These are phyloP conservation scores for Solanum hybrid DNA, from an alignment of 305 asterid species.

Conservation along the genomic window DNA sequence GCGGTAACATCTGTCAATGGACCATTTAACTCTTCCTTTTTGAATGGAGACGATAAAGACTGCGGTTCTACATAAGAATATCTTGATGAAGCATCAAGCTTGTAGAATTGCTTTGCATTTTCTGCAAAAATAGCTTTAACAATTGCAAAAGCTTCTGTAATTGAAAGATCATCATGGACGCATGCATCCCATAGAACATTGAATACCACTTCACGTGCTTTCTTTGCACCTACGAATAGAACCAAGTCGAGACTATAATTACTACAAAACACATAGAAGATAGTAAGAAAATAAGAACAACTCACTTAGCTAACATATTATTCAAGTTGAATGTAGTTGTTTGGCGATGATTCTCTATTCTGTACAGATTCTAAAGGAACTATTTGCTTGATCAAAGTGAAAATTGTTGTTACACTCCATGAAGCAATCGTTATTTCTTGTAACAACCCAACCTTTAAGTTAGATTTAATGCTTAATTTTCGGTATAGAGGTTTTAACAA, in stretches of 20 bases:
- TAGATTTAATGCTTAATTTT: neutral
- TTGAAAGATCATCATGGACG: too few species aligned
- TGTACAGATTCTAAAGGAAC: neutral
- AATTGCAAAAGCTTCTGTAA: too few species aligned
- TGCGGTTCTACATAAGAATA: too few species aligned
- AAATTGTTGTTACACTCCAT: neutral
- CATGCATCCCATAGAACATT: conserved; percentile 16
- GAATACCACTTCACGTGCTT: conserved; percentile 63
- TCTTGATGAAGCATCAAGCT: too few species aligned
- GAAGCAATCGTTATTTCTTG: neutral
- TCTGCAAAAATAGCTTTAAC: too few species aligned
- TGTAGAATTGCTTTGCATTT: too few species aligned
- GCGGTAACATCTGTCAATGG: conserved; percentile 19
- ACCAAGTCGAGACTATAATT: conserved; percentile 4
- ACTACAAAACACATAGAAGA: neutral
- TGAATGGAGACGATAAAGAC: too few species aligned
- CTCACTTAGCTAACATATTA: neutral
- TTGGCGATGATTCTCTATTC: neutral
- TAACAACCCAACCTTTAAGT: neutral
- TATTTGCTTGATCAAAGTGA: neutral
- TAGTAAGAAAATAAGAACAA: neutral
- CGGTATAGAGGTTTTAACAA: neutral
- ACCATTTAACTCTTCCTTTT: too few species aligned
- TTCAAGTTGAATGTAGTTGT: neutral
- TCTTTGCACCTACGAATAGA: conserved; percentile 55